Evolutionary conservation across 345 rosid species (phyloP).

Genomic region (Theobroma cacao): DNA sequence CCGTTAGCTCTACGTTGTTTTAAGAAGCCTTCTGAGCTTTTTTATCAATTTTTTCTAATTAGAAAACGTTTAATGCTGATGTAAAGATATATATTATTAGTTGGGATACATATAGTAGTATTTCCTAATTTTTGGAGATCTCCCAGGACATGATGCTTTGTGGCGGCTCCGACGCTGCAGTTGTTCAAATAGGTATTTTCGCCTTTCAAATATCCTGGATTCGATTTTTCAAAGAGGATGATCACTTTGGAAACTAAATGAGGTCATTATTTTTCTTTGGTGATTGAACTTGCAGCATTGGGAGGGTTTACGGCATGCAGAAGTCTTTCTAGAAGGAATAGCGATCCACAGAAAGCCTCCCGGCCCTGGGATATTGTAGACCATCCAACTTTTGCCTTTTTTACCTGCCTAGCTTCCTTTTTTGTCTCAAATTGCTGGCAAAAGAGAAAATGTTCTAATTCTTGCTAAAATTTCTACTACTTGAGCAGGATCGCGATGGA

Average conservation of each 20-base stretch:
- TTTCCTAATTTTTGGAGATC: no score
- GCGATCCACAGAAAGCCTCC: conserved; percentile 85
- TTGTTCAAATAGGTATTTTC: conserved; percentile 75
- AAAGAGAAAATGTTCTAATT: conserved; percentile 8
- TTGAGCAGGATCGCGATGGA: conserved; percentile 79
- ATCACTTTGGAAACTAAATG: no score
- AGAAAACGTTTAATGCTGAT: no score
- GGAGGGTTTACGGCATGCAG: conserved; percentile 91
- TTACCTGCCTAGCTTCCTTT: no score
- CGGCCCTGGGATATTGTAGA: conserved; percentile 90
- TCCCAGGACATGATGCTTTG: conserved; percentile 93
- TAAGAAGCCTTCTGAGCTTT: no score
- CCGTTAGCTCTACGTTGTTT: no score
- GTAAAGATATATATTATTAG: no score
- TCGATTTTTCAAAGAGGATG: no score
- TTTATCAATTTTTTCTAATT: no score
- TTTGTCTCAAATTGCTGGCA: no score
- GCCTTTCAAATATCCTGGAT: no score
- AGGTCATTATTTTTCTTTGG: conserved; percentile 10
- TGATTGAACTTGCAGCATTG: conserved; percentile 55
- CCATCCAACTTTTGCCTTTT: not conserved
- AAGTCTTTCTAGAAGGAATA: conserved; percentile 81
- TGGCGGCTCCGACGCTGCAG: conserved; percentile 86
- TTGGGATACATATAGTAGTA: no score
- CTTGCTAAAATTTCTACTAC: not conserved